phyloP scores from a whole-genome alignment of 2,329 filamentous ascomycete genomes.

The Pseudogymnoascus sp. region DNA sequence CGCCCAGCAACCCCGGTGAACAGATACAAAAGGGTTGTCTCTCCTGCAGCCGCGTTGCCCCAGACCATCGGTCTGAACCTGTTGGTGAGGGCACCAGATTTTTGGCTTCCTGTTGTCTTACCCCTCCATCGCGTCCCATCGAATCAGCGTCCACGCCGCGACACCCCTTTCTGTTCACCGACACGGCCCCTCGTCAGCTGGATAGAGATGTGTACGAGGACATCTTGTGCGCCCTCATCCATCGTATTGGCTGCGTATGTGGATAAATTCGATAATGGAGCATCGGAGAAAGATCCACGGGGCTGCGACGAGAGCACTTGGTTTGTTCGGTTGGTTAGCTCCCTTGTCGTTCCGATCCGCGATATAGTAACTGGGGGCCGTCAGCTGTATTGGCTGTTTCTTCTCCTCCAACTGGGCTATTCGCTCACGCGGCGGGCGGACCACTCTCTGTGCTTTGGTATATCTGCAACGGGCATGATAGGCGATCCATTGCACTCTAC shows the following conservation, averaged over 20 bases:
- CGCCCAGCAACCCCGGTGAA: neutral
- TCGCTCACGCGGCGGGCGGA: neutral
- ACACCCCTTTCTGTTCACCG: slow-evolving; percentile 1
- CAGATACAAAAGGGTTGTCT: neutral
- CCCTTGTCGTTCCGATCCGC: neutral
- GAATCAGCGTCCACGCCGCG: neutral
- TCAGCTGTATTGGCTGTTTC: neutral
- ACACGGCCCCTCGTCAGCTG: neutral
- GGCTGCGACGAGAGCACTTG: neutral
- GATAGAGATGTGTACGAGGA: neutral
- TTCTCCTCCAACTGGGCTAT: neutral
- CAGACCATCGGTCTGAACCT: neutral
- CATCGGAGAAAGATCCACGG: neutral
- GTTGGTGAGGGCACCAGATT: neutral
- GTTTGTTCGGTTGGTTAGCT: neutral
- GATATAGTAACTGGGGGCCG: neutral
- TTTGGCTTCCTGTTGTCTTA: neutral
- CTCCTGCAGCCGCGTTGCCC: neutral
- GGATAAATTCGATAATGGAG: neutral
- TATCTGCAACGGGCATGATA: neutral
- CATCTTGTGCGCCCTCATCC: neutral
- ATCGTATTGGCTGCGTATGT: neutral
- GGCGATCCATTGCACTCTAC: neutral
- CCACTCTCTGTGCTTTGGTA: neutral
- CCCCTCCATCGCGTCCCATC: neutral